phyloP scores from a whole-genome alignment of 177 flowering plant genomes.

The Vitis hybrid region DNA sequence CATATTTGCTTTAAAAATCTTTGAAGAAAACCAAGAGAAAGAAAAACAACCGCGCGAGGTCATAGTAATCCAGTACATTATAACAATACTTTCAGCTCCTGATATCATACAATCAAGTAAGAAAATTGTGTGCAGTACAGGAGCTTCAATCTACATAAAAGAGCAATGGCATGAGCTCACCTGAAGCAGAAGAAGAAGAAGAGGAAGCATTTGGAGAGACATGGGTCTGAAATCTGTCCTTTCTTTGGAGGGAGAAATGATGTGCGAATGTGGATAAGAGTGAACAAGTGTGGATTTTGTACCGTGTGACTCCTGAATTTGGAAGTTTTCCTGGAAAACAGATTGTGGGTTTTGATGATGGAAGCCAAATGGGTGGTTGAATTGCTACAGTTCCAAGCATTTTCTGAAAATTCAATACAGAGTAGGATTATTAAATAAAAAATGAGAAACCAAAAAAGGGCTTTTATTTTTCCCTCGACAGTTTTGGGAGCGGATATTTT shows the following conservation, averaged over 20 bases:
- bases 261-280: constrained; percentile 7
- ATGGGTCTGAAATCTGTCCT: constrained; percentile 8
- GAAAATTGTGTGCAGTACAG: too few species aligned
- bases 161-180: constrained; percentile 10
- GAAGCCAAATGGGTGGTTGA: constrained; percentile 6
- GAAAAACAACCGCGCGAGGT: background rate
- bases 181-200: constrained; percentile 33
- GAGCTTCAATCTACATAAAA: background rate
- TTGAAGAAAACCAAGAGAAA: background rate
- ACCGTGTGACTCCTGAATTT: background rate
- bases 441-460: too few species aligned
- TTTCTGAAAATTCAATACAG: background rate
- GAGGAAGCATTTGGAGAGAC: constrained; percentile 25
- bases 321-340: constrained; percentile 4
- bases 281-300: background rate
- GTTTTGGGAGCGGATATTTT: too few species aligned
- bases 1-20: background rate
- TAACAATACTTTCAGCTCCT: too few species aligned
- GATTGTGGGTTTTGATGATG: constrained; percentile 11
- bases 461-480: too few species aligned
- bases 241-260: constrained; percentile 5
- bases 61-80: too few species aligned
- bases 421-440: too few species aligned
- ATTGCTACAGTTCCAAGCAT: constrained; percentile 17
- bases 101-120: too few species aligned